Evolutionary conservation across 805 yeast genomes (phyloP).

Genomic region (Candida anglica): DNA sequence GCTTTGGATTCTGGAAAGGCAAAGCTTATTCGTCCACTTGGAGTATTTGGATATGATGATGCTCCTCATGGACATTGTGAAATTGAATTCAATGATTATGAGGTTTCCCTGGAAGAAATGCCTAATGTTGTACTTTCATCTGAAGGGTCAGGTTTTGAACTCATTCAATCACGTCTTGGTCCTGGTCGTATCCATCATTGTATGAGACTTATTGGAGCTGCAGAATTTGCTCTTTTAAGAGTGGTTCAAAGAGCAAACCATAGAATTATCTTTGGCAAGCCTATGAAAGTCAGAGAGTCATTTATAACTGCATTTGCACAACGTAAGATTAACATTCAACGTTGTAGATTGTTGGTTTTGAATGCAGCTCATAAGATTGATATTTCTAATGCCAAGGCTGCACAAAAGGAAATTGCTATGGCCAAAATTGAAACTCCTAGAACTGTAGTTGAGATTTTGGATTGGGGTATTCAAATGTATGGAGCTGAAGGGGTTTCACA

Average conservation of each 20-base stretch:
- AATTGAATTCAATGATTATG: constrained; percentile 46
- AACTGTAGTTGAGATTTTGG: constrained; percentile 46
- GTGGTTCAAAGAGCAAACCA: constrained; percentile 49
- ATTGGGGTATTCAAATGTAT: constrained; percentile 60
- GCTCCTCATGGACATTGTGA: constrained; percentile 75
- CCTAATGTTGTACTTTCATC: constrained; percentile 38
- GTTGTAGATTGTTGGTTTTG: constrained; percentile 50
- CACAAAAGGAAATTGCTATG: constrained; percentile 53
- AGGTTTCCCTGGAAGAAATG: constrained; percentile 42
- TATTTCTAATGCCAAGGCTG: constrained; percentile 48
- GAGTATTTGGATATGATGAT: constrained; percentile 59
- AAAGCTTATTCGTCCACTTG: constrained; percentile 45
- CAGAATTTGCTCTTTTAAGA: constrained; percentile 49
- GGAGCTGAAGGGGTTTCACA: constrained; percentile 66
- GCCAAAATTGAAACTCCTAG: constrained; percentile 64
- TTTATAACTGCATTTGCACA: constrained; percentile 49
- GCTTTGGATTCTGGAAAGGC: constrained; percentile 50
- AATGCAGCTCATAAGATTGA: constrained; percentile 63
- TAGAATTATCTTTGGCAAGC: constrained; percentile 50
- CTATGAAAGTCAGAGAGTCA: constrained; percentile 47
- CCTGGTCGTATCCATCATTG: constrained; percentile 73
- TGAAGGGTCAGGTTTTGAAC: constrained; percentile 55
- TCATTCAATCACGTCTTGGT: constrained; percentile 61
- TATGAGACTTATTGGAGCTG: constrained; percentile 61
- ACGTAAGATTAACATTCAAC: constrained; percentile 49